These are phyloP conservation scores for Rhizopogon roseolus DNA, from an alignment of 768 basidiomycete species.

Conservation along the genomic window DNA sequence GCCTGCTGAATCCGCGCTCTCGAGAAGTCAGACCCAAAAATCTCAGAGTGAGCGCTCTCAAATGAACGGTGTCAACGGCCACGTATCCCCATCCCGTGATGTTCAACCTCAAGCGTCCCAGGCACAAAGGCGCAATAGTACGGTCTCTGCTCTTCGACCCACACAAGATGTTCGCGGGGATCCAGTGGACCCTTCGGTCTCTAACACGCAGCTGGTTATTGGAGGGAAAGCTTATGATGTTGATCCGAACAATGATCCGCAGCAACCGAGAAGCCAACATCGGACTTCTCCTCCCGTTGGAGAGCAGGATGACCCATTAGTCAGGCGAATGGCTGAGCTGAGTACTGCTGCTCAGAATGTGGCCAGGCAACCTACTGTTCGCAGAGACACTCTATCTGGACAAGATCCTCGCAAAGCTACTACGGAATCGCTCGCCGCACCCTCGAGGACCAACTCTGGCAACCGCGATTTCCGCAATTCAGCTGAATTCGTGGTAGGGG, in stretches of 20 bases:
- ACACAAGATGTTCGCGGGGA: conserved; percentile 46
- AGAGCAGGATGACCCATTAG: conserved; percentile 53
- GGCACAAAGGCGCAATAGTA: conserved; percentile 22
- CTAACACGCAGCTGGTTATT: conserved; percentile 57
- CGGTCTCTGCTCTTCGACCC: conserved; percentile 19
- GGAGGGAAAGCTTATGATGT: conserved; percentile 65
- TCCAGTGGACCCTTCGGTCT: conserved; percentile 57
- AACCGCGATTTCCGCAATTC: conserved; percentile 66
- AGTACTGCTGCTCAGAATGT: conserved; percentile 17
- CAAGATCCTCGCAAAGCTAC: conserved; percentile 19
- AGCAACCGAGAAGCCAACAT: conserved; percentile 27
- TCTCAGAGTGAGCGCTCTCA: conserved; percentile 26
- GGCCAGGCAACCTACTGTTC: conserved; percentile 17
- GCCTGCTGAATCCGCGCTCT: conserved; percentile 23
- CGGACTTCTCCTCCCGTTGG: conserved; percentile 31
- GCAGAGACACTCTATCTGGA: conserved; percentile 18
- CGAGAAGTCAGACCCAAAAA: conserved; percentile 26
- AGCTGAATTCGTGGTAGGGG: conserved; percentile 76
- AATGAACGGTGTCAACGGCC: conserved; percentile 26
- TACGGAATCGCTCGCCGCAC: conserved; percentile 20
- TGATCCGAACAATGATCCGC: conserved; percentile 63
- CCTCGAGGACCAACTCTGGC: conserved; percentile 9
- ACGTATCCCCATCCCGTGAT: conserved; percentile 19
- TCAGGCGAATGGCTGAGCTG: conserved; percentile 60
- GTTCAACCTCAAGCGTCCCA: conserved; percentile 14